Percentiles rank a stretch among this genome's conserved stretches.
Conservation (phyloP, 2,329 filamentous ascomycete species). For the Fusarium sp. region DNA sequence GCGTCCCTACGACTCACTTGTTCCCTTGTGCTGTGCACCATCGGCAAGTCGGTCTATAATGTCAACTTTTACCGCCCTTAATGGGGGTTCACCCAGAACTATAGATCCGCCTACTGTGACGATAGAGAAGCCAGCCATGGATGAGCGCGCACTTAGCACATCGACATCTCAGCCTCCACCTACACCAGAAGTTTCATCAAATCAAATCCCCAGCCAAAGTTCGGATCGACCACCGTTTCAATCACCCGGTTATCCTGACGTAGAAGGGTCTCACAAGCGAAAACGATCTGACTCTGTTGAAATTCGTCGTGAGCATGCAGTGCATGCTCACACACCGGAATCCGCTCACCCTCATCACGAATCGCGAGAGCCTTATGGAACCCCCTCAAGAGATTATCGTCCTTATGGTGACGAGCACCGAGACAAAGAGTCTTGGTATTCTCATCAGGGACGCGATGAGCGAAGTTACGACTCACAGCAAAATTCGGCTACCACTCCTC, state of each 20-base stretch:
- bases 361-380: conserved; percentile 53
- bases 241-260: conserved; percentile 51
- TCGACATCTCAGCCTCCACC: conserved; percentile 37
- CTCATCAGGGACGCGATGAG: conserved; percentile 57
- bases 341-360: conserved; percentile 45
- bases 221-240: conserved; percentile 54
- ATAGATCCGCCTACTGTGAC: conserved; percentile 46
- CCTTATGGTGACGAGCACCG: conserved; percentile 55
- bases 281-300: conserved; percentile 75
- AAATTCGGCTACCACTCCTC: conserved; percentile 54
- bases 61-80: conserved; percentile 62
- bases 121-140: conserved; percentile 44
- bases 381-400: conserved; percentile 56
- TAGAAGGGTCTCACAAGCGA: conserved; percentile 66
- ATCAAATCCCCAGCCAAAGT: conserved; percentile 51
- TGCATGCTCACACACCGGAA: conserved; percentile 48
- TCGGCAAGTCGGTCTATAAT: conserved; percentile 44
- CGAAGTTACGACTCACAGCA: conserved; percentile 58
- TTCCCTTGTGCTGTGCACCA: not conserved
- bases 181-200: conserved; percentile 40
- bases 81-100: conserved; percentile 57
- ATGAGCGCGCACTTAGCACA: conserved; percentile 45
- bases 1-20: not conserved
- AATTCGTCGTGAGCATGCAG: conserved; percentile 48
- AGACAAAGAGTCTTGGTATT: conserved; percentile 61